Evolutionary conservation across 2,329 filamentous ascomycete genomes (phyloP), one percentile per base, ranked within the genome.

Genomic region (Hypoxylon sp.): DNA sequence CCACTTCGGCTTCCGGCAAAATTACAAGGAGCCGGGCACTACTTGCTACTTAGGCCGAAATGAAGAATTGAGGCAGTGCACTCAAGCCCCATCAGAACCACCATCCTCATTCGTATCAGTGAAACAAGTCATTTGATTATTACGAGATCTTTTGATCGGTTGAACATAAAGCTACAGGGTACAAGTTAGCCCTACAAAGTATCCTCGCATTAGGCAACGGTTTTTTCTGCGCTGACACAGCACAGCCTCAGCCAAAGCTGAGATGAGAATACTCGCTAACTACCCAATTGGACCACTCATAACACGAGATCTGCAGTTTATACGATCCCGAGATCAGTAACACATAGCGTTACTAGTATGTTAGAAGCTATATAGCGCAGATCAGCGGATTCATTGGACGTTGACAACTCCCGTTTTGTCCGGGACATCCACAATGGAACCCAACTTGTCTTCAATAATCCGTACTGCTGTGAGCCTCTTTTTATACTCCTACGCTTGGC

Each of bases 31-130:
- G n/a, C 31, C n/a, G 37, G 26, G 39, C 26, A 29, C 35, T 26
- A 42, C 55, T 44, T 54, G 22, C 35, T 17, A 29, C 17, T 39
- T 35, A 26, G 35, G 14, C 62, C 47, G 53, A 67, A 67, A 64
- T 70, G 67, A 67, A 55, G 26, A 61, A 56, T 48, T 53, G 68
- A 63, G 61, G 61, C 65, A 51, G 57, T 68, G 65, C 58, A 65
- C 10, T 33, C 33, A 35, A 53, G 50, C 57, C 42, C 61, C 61
- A 48, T 63, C 60, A 26, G 37, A 47, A 51, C 19, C 42, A 47
- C 39, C 42, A 46, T 55, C 63, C 52, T 29, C 50, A 61, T 66
- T 59, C 44, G 58, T 62, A 64, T 57, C 22, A 37, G 54, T 70
- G 67, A 61, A 67, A 70, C 59, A 58, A 17, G 22, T 63, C 58